Evolutionary conservation across 306 rosid species (phyloP), one percentile per base, ranked within the genome.

Genomic region (Trifolium repens): DNA sequence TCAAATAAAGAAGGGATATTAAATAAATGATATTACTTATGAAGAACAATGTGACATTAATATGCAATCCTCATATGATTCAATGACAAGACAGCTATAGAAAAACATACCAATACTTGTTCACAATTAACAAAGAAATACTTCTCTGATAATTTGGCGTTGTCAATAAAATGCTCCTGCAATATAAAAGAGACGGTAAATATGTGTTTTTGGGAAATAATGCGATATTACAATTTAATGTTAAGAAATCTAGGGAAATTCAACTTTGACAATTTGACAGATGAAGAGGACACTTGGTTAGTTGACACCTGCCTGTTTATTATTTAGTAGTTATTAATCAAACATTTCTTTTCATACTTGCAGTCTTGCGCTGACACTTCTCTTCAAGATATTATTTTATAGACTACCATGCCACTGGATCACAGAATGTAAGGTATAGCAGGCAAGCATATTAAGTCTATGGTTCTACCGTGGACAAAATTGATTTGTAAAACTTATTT

Each of bases 161-260:
- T 85, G 80, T 88, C 97, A 70, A 91, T 73, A 84, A 94, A 94
- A 83, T 91, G 91, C 77, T 88, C 96, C 94, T 94, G 97, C 90
- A 78, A 85, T 44, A 76, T 55, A 49, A 68, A 76, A 82, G 52
- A 76, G 44, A 67, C 9, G 14, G 14, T 59, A 73, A 75, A 22
- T 39, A 75, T 42, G 9, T 5, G 5, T 47, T 39, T 61, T 75
- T 44, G 22, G 71, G 60, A 75, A 69, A 54, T 27, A 67, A 17
- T 65, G 78, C 37, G 34, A 77, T 15, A 62, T 43, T 44, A 7
- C 64, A 66, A 32, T 69, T 49, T 63, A 64, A 67, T 73, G 65
- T 77, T 73, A 47, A 68, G 53, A 74, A n/a, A 54, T 43, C 7
- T 67, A 62, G n/a, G 30, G 72, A 50, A 22, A 50, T 58, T 39